Evolutionary conservation across 306 rosid genomes (phyloP).

Genomic region (Arachis hypogaea): DNA sequence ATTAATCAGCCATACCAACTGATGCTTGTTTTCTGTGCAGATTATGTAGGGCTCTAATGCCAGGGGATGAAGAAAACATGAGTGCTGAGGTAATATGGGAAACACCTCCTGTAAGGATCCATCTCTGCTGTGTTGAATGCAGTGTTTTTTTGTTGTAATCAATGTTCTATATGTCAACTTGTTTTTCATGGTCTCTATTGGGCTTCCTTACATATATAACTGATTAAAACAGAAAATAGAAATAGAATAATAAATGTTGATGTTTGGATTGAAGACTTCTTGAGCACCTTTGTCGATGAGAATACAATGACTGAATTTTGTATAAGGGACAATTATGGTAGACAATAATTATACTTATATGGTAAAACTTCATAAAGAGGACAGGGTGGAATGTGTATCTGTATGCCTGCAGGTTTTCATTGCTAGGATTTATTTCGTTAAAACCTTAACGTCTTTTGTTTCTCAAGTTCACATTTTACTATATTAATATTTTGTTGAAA

Average conservation of each 20-base stretch:
- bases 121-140: not conserved
- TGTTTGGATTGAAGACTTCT: too few species aligned
- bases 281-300: too few species aligned
- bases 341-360: too few species aligned
- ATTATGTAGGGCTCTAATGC: conserved; percentile 96
- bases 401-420: conserved; percentile 23
- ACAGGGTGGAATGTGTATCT: not conserved
- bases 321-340: too few species aligned
- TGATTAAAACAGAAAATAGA: too few species aligned
- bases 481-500: conserved; percentile 14
- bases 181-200: too few species aligned
- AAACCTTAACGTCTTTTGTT: not conserved
- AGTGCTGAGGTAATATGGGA: conserved; percentile 95
- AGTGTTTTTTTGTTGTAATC: too few species aligned
- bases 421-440: not conserved
- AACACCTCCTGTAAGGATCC: conserved; percentile 83
- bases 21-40: conserved; percentile 51
- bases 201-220: too few species aligned
- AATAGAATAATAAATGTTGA: too few species aligned
- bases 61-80: conserved; percentile 91
- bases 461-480: conserved; percentile 16
- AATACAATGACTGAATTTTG: too few species aligned
- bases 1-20: conserved; percentile 14
- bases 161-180: too few species aligned
- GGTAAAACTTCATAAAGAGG: not conserved